Evolutionary conservation across 1,284 basidiomycete species (phyloP), one percentile per base, ranked within the genome.

Genomic region (Wolfiporia cocos): DNA sequence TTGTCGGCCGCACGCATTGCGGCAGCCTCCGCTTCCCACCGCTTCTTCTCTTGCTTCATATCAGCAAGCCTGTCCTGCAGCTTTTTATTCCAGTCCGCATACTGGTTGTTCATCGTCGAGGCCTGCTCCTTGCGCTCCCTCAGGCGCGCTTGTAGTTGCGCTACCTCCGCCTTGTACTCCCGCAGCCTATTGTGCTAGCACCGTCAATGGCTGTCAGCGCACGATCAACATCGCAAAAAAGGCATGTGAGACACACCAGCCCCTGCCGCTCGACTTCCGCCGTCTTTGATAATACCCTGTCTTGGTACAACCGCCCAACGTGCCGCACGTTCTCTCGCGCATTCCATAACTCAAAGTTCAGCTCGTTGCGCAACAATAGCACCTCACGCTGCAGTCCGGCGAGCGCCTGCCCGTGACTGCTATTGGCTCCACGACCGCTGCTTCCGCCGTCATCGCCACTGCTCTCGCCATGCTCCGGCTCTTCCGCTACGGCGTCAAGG

Each of bases 271-370:
- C 88, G 5, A 75, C 73, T 57, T 91, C 88, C 20, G 83, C 83
- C 37, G 76, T 81, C 51, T 76, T 76, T 42, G 81, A 78, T 20
- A 85, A 57, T 21, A 86, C 75, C n/a, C 74, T 76, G 48, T 88
- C 81, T 47, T 81, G 73, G 53, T 86, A 83, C 38, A 91, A 62
- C 34, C 79, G 70, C n/a, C 81, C 84, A 41, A 92, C 84, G 51
- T 89, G 85, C 56, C 77, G 76, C 40, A 84, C 72, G 47, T 88
- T 88, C 61, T 89, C 78, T 49, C 84, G 69, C 46, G 84, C 80
- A 32, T 86, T 67, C 83, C 86, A 91, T 18, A 82, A 66, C 63
- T 91, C 85, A 45, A 90, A 86, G 55, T 88, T 87, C 31, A 90
- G 74, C 50, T 90, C 86, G 56, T 80, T 88, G 39, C 81, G 72